These are phyloP conservation scores for Coccomyxa subellipsoidea DNA, from an alignment of 163 green algal genomes.

Conservation along the genomic window DNA sequence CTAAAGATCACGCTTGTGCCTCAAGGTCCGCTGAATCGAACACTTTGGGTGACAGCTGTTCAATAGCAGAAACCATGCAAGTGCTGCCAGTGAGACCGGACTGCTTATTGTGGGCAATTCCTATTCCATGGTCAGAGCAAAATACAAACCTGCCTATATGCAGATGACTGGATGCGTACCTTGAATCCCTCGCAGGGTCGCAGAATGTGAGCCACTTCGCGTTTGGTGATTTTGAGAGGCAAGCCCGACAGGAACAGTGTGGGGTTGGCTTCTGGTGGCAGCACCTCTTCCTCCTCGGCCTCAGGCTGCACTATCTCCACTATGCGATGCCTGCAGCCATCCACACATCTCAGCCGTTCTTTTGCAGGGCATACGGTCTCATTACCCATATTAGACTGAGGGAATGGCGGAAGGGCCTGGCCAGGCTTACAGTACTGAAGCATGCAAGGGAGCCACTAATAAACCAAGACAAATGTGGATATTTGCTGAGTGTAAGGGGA, in stretches of 20 bases:
- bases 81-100: too few relatives aligned
- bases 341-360: too few relatives aligned
- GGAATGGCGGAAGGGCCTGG: too few relatives aligned
- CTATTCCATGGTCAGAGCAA: background rate
- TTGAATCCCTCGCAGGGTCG: slow-evolving; percentile 53
- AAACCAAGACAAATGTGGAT: too few relatives aligned
- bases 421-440: too few relatives aligned
- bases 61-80: too few relatives aligned
- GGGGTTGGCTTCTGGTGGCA: slow-evolving; percentile 32
- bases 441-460: too few relatives aligned
- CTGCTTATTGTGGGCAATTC: too few relatives aligned
- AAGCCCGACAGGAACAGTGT: slow-evolving; percentile 60
- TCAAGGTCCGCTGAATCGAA: too few relatives aligned
- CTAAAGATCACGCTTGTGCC: too few relatives aligned
- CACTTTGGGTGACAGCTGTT: too few relatives aligned
- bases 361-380: background rate
- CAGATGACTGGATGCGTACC: slow-evolving; percentile 21
- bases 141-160: background rate
- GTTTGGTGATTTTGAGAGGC: slow-evolving; percentile 44
- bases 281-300: background rate
- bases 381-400: background rate
- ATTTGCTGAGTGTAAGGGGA: too few relatives aligned
- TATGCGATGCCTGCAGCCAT: background rate
- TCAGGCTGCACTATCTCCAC: background rate
- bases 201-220: slow-evolving; percentile 69